Percentiles rank a stretch among this genome's conserved stretches.
Conservation (phyloP, 2,329 filamentous ascomycete genomes). For the Penicillium sp. region DNA sequence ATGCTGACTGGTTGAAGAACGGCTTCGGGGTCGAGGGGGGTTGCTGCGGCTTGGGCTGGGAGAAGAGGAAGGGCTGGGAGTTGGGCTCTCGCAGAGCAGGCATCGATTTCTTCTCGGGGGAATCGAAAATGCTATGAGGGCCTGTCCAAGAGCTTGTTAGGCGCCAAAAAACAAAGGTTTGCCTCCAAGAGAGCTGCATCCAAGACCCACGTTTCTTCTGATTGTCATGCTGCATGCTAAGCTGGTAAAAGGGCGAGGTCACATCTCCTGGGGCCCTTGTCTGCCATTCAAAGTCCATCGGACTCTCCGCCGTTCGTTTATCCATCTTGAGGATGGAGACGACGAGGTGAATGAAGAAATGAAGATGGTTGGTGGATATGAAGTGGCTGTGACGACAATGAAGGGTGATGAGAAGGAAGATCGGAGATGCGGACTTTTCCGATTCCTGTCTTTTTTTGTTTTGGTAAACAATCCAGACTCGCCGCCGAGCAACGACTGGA, state of each 20-base stretch:
- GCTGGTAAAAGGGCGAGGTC: conserved; percentile 42
- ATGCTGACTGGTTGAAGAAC: conserved; percentile 36
- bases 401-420: too few species aligned
- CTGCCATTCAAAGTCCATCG: conserved; percentile 47
- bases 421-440: too few species aligned
- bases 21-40: conserved; percentile 26
- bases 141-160: conserved; percentile 29
- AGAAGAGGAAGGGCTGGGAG: conserved; percentile 45
- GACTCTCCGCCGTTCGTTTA: conserved; percentile 37
- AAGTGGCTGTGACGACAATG: too few species aligned
- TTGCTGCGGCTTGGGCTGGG: conserved; percentile 29
- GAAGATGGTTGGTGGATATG: too few species aligned
- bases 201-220: too few species aligned
- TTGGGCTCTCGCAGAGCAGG: conserved; percentile 43
- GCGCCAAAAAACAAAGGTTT: too few species aligned
- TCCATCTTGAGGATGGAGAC: conserved; percentile 27
- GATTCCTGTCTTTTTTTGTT: too few species aligned
- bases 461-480: too few species aligned
- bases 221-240: conserved; percentile 40
- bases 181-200: too few species aligned
- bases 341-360: too few species aligned
- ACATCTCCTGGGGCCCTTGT: conserved; percentile 36
- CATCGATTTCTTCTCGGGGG: conserved; percentile 42
- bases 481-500: too few species aligned
- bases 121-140: conserved; percentile 37